These are phyloP conservation scores for Styphnolobium japonicum DNA, from an alignment of 306 rosid genomes.

Conservation along the genomic window DNA sequence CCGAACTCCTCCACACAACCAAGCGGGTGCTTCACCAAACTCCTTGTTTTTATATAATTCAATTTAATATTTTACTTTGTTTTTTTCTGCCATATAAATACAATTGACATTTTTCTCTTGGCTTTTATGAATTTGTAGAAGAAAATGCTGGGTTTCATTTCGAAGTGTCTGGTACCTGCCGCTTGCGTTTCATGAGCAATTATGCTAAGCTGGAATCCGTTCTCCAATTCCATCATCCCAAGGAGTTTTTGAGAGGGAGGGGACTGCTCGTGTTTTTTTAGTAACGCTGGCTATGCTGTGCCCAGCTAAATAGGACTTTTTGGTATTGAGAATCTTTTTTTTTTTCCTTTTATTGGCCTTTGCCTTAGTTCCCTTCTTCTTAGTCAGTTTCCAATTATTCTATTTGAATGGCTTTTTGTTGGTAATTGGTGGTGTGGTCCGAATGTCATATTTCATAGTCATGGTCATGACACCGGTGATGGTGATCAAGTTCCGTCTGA, in stretches of 20 bases:
- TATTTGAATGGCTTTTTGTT: too few species aligned
- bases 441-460: too few species aligned
- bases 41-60: not conserved
- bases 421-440: too few species aligned
- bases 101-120: not conserved
- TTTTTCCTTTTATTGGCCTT: too few species aligned
- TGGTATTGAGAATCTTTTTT: not conserved
- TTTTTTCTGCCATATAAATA: not conserved
- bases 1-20: slow-evolving; percentile 54
- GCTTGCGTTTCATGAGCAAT: slow-evolving; percentile 50
- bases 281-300: not conserved
- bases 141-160: slow-evolving; percentile 58
- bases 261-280: not conserved
- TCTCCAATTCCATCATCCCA: not conserved
- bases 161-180: slow-evolving; percentile 63
- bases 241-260: not conserved
- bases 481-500: too few species aligned
- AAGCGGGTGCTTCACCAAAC: slow-evolving; percentile 33
- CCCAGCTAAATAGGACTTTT: not conserved
- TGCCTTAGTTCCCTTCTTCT: too few species aligned
- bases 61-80: not conserved
- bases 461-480: too few species aligned
- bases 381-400: not conserved
- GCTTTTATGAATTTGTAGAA: slow-evolving; percentile 37
- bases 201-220: not conserved